Conservation (phyloP, 306 rosid genomes). For the Astragalus glycyphyllos region DNA sequence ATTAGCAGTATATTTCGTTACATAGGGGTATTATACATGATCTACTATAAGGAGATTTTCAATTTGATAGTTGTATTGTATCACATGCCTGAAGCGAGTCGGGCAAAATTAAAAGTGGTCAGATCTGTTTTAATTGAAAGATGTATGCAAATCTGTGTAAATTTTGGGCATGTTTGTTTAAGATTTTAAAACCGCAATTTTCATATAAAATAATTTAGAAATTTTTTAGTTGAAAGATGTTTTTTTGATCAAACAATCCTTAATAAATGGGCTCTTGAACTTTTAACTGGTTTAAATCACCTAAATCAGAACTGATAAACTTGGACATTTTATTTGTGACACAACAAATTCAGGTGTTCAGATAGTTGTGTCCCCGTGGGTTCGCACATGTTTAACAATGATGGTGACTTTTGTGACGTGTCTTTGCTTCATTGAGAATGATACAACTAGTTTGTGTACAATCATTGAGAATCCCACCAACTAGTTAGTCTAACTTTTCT, state of each 20-base stretch:
- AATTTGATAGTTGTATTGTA: conserved; percentile 38
- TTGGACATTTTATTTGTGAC: conserved; percentile 20
- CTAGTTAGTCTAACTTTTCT: conserved; percentile 2
- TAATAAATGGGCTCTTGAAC: too few relatives aligned
- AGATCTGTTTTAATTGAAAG: conserved; percentile 26
- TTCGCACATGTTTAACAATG: neutral
- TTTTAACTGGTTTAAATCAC: conserved; percentile 14
- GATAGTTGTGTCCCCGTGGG: neutral
- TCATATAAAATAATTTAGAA: too few relatives aligned
- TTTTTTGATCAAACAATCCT: too few relatives aligned
- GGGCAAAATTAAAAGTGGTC: conserved; percentile 26
- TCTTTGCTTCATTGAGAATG: neutral
- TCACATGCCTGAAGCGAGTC: conserved; percentile 36
- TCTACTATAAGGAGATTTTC: conserved; percentile 9
- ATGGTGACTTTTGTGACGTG: neutral
- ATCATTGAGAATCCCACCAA: too few relatives aligned
- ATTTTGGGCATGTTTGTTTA: neutral
- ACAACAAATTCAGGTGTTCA: conserved; percentile 10
- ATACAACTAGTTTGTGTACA: conserved; percentile 12
- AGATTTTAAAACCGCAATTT: too few relatives aligned
- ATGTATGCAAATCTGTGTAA: conserved; percentile 9
- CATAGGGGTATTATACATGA: conserved; percentile 5
- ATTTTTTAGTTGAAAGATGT: too few relatives aligned
- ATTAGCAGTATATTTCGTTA: conserved; percentile 34
- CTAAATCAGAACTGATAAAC: conserved; percentile 20